phyloP scores from a whole-genome alignment of 495 filamentous ascomycete genomes.

The Tetracladium setigerum region DNA sequence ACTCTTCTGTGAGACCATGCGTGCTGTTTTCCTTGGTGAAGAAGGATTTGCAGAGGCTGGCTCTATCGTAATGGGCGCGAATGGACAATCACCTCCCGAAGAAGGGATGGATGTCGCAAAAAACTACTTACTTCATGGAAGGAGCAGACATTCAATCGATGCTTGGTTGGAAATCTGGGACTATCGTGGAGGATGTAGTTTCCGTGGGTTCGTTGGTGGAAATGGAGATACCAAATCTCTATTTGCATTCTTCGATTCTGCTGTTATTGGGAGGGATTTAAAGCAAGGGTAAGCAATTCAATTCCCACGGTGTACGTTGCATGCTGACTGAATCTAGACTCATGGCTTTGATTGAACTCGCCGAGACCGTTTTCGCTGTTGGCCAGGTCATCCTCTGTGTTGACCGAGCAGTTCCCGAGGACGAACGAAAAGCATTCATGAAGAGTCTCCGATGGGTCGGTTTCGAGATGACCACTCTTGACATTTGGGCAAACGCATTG shows the following conservation, averaged over 20 bases:
- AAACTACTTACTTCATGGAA: neutral
- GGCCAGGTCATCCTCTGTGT: slow-evolving; percentile 73
- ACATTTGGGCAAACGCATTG: slow-evolving; percentile 53
- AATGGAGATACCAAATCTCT: slow-evolving; percentile 58
- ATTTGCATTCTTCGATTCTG: slow-evolving; percentile 80
- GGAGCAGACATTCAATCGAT: slow-evolving; percentile 22
- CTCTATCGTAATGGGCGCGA: slow-evolving; percentile 68
- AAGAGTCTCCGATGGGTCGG: slow-evolving; percentile 89
- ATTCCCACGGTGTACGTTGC: slow-evolving; percentile 6
- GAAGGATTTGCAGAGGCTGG: slow-evolving; percentile 60
- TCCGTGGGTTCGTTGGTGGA: slow-evolving; percentile 73
- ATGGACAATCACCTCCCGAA: slow-evolving; percentile 17
- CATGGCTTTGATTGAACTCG: slow-evolving; percentile 86
- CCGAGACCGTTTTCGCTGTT: slow-evolving; percentile 63
- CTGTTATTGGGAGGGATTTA: slow-evolving; percentile 61
- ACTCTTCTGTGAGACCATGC: slow-evolving; percentile 95
- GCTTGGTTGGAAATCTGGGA: slow-evolving; percentile 79
- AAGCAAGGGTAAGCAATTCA: slow-evolving; percentile 69
- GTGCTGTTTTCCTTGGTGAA: slow-evolving; percentile 91
- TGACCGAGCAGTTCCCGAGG: slow-evolving; percentile 52
- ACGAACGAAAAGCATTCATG: slow-evolving; percentile 55
- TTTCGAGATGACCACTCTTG: slow-evolving; percentile 72
- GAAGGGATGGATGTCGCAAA: slow-evolving; percentile 16
- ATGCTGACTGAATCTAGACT: slow-evolving; percentile 46
- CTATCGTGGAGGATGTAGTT: slow-evolving; percentile 72